Conservation (phyloP, 306 rosid species). For the Corylus heterophylla region DNA sequence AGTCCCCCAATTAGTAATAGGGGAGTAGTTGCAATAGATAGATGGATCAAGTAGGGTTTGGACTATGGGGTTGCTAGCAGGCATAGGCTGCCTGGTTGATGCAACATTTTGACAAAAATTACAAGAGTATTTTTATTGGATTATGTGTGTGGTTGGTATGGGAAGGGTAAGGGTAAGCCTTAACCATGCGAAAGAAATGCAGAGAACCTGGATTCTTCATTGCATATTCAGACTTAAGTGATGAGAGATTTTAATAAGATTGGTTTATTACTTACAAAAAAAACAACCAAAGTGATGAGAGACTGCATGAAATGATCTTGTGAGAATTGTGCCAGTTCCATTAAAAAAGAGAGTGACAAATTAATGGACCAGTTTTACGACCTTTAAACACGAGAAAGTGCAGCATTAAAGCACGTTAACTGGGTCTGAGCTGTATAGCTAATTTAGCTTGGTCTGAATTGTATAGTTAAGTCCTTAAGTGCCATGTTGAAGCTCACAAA, state of each 20-base stretch:
- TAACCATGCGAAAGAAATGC: neutral
- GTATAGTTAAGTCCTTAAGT: neutral
- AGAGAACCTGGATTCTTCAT: neutral
- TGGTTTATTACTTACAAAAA: too few species aligned
- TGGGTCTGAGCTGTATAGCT: neutral
- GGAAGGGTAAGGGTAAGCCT: neutral
- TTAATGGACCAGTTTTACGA: too few species aligned
- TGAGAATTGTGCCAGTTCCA: too few species aligned
- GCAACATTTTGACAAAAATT: neutral
- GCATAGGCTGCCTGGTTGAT: neutral
- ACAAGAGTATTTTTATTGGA: neutral
- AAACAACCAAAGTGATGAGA: neutral
- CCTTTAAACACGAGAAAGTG: too few species aligned
- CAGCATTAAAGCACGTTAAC: too few species aligned
- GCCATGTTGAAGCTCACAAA: neutral
- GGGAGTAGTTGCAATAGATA: too few species aligned
- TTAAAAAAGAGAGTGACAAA: too few species aligned
- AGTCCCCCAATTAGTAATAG: too few species aligned
- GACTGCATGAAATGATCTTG: neutral
- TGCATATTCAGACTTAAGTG: neutral
- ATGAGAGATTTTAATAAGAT: too few species aligned
- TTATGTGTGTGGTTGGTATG: neutral
- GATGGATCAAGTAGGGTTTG: neutral
- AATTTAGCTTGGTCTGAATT: neutral
- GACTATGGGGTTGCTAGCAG: neutral